Conservation (phyloP, 169 alveolate species). For the Plasmodium relictum region DNA sequence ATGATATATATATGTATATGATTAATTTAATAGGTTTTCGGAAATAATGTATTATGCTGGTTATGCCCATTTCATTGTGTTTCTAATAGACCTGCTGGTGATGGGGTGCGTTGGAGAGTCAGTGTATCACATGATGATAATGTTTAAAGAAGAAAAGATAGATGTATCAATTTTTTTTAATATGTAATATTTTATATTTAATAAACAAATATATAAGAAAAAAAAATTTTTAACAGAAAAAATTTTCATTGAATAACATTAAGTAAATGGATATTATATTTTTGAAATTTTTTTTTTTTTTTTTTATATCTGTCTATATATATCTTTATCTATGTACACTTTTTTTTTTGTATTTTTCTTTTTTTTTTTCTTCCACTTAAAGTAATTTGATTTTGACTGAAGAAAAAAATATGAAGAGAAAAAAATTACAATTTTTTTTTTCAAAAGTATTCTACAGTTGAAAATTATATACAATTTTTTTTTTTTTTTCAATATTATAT, state of each 20-base stretch:
- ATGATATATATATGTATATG: not conserved
- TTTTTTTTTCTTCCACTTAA: conserved; percentile 1
- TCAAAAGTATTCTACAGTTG: not conserved
- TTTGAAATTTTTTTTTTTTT: not conserved
- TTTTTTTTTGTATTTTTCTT: conserved; percentile 12
- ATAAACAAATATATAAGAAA: not conserved
- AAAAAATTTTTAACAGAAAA: too few species aligned
- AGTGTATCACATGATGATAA: conserved; percentile 40
- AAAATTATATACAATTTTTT: not conserved
- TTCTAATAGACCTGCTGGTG: conserved; percentile 92
- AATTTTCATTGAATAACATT: too few species aligned
- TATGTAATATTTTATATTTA: not conserved
- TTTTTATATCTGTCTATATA: not conserved
- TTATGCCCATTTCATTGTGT: conserved; percentile 90
- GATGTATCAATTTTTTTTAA: not conserved
- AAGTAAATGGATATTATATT: too few species aligned
- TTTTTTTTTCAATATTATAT: conserved; percentile 10
- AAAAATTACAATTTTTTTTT: not conserved
- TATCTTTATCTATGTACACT: not conserved
- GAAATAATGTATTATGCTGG: conserved; percentile 92
- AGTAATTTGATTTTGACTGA: not conserved
- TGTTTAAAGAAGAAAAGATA: not conserved
- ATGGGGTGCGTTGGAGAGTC: conserved; percentile 92
- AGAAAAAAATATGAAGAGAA: conserved; percentile 13
- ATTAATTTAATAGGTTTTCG: conserved; percentile 87